Evolutionary conservation across 2,329 filamentous ascomycete species (phyloP), one percentile per base, ranked within the genome.

Genomic region (Diaporthe aspalathi): DNA sequence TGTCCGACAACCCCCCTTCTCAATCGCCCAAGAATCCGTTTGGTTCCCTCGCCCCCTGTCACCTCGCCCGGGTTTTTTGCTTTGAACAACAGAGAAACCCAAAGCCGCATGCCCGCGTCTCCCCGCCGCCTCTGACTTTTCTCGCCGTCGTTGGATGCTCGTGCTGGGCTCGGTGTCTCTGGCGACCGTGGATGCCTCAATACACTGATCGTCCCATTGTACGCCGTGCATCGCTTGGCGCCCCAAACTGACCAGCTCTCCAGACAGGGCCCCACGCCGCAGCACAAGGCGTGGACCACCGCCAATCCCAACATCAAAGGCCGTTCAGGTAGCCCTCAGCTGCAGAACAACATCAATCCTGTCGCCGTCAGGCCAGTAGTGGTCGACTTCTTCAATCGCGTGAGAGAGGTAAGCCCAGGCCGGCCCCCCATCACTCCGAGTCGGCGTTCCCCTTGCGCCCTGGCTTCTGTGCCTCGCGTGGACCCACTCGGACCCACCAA

Each of bases 201-300:
- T 45, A 47, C 35, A 38, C 35, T 35, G 29, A 68, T 45, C 54
- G 45, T 27, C 32, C 54, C 63, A 65, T 29, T 53, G 56, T 47
- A 57, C 38, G 62, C 35, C 52, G 24, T 47, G 47, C 52, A 53
- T 32, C 69, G 53, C 35, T 71, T 67, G 45, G 57, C 56, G n/a
- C 24, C 49, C 60, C 45, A 16, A 62, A 63, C 71, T 71, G 57
- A 71, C 56, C 52, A 29, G 35, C 43, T 35, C 40, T 65, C 11
- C 67, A 76, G 79, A 76, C 54, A 50, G 50, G 73, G 79, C 77
- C 74, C 78, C 45, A 74, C 76, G 67, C 66, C 73, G 54, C 74
- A 79, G 74, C 75, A 80, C 75, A 75, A 78, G 76, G 75, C 77
- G 72, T 75, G 77, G 80, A 74, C 76, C 16, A 75, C 79, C 75